These are phyloP conservation scores for Emericellopsis cladophorae DNA, from an alignment of 2,329 filamentous ascomycete species.

Conservation along the genomic window DNA sequence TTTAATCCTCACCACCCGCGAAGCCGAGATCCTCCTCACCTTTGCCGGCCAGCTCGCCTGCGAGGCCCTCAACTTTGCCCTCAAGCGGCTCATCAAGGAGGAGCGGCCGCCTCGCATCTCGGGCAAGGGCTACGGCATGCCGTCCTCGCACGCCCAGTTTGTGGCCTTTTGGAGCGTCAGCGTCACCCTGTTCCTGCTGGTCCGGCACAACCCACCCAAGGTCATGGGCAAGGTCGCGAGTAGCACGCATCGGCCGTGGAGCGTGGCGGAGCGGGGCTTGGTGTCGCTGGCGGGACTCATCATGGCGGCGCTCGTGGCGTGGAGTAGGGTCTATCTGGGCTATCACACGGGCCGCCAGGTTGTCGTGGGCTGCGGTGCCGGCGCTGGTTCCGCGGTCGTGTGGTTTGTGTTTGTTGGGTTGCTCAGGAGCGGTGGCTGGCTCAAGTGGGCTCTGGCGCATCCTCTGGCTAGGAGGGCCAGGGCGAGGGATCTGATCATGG, in stretches of 20 bases:
- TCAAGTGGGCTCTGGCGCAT: constrained; percentile 60
- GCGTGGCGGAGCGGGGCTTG: constrained; percentile 44
- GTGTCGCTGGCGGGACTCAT: constrained; percentile 41
- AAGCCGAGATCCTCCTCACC: constrained; percentile 80
- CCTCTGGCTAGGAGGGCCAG: constrained; percentile 53
- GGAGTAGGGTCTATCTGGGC: constrained; percentile 77
- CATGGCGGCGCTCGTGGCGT: constrained; percentile 58
- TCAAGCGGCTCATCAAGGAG: constrained; percentile 88
- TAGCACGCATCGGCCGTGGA: constrained; percentile 32
- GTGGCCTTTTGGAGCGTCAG: constrained; percentile 83
- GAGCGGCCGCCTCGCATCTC: constrained; percentile 74
- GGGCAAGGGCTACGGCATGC: constrained; percentile 97
- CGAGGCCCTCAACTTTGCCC: constrained; percentile 77
- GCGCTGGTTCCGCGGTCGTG: constrained; percentile 52
- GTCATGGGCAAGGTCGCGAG: constrained; percentile 1
- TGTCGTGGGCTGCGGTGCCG: constrained; percentile 62
- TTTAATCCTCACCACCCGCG: constrained; percentile 80
- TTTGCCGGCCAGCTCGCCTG: constrained; percentile 85
- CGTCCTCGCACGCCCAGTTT: constrained; percentile 87
- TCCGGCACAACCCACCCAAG: constrained; percentile 56
- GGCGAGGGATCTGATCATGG: constrained; percentile 71
- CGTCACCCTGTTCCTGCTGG: constrained; percentile 69
- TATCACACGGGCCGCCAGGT: constrained; percentile 91
- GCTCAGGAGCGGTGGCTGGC: constrained; percentile 52
- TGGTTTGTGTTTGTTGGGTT: constrained; percentile 71